Percentiles rank a stretch among this genome's conserved stretches.
phyloP scores from a whole-genome alignment of 1,139 yeast genomes.

The Yamadazyma mexicana region DNA sequence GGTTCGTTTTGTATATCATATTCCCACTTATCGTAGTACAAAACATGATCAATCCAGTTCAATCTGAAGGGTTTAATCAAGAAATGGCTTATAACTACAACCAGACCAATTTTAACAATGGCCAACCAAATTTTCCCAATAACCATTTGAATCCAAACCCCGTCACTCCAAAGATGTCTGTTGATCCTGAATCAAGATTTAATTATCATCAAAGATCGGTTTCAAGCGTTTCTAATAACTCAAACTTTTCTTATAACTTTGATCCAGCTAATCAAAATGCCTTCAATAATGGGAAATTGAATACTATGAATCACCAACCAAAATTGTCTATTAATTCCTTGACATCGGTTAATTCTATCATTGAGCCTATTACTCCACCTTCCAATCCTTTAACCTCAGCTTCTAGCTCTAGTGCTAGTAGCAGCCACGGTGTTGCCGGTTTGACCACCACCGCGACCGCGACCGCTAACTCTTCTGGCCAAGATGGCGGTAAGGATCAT shows the following conservation, averaged over 20 bases:
- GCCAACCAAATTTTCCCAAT: neutral
- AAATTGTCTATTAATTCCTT: slow-evolving; percentile 23
- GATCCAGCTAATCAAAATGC: neutral
- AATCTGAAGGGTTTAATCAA: slow-evolving; percentile 7
- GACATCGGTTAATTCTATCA: slow-evolving; percentile 34
- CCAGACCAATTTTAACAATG: neutral
- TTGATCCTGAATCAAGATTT: slow-evolving; percentile 4
- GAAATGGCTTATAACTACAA: slow-evolving; percentile 3
- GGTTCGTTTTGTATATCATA: neutral
- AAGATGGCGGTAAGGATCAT: no score
- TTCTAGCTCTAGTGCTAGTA: slow-evolving; percentile 1
- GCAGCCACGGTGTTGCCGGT: neutral
- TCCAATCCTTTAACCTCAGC: slow-evolving; percentile 4
- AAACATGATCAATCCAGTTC: slow-evolving; percentile 8
- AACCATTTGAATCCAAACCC: neutral
- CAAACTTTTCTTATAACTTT: slow-evolving; percentile 2
- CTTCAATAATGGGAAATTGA: neutral
- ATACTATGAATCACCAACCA: slow-evolving; percentile 10
- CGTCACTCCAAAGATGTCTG: slow-evolving; percentile 1
- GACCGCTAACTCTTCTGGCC: neutral
- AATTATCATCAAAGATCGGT: slow-evolving; percentile 6
- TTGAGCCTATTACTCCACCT: slow-evolving; percentile 46
- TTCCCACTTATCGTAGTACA: neutral
- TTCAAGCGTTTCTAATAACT: slow-evolving; percentile 4
- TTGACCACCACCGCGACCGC: neutral